Base-by-base conservation (phyloP, 768 basidiomycete species). In the Ramaria rubella region DNA sequence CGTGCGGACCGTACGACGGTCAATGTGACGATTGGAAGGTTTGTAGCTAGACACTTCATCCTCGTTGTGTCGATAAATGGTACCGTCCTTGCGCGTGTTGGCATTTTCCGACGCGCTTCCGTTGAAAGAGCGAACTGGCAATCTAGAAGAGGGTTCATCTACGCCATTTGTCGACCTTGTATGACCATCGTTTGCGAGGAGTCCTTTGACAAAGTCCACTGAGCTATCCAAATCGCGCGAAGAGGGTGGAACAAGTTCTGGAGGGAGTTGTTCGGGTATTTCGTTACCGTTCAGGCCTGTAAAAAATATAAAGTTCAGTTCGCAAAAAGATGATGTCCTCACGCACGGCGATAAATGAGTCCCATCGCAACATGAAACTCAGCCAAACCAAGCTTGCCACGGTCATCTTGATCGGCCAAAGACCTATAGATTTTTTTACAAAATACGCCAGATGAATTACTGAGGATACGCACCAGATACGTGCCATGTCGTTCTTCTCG, bases 341-440 rank as follows among this genome's bases (percentile, higher is more conserved):
- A 81, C 90, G 63, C 73, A 97, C 95, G 80, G 66, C 96, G 85
- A 72, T 94, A 97, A 65, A 99, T 98, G 54, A 98, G 75, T 52
- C 90, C 93, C 95, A 99, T 99, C 0, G 96, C 96, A 58, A 97
- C 90, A 67, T 98, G 93, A 68, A 99, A 99, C 68, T 98, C 96
- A 14, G 90, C 87, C 26, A 95, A 75, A 63, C 96, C 97, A 48
- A 98, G 81, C 70, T 94, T 96, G 23, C 96, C 96, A 23, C 93
- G 85, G 70, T 98, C 92, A 59, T 94, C 88, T 36, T 82, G 79
- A 70, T 99, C 96, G 19, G 94, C 91, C 5, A 98, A 79, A 14
- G 83, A 86, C 95, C 94, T 97, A 48, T 12, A 40, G 51, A 15
- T 36, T 40, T 26, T 44, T 58, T 57, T 49, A 21, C 21, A 53